Percentiles rank a stretch among this genome's conserved stretches.
Conservation (phyloP, 768 basidiomycete genomes). For the Rhodotorula toruloides region DNA sequence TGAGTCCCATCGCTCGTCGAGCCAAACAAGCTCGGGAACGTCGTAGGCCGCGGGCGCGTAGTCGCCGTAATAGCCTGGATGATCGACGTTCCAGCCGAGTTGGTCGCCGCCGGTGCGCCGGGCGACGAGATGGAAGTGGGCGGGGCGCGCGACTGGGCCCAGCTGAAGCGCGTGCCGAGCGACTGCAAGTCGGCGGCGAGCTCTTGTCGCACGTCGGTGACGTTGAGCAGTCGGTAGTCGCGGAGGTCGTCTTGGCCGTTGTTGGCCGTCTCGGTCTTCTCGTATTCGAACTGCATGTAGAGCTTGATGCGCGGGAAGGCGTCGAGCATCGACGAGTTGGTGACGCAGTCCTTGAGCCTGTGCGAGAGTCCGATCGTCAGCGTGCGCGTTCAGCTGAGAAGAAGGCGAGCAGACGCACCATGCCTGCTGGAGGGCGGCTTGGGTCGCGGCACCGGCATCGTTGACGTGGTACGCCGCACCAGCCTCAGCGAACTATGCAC, state of each 20-base stretch:
- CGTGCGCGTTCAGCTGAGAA: not conserved
- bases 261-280: constrained; percentile 41
- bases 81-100: constrained; percentile 30
- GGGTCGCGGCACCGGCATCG: constrained; percentile 23
- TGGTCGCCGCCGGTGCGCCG: constrained; percentile 31
- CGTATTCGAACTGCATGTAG: constrained; percentile 45
- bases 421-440: constrained; percentile 32
- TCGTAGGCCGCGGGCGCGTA: constrained; percentile 31
- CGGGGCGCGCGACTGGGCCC: constrained; percentile 34
- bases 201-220: constrained; percentile 32
- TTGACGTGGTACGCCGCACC: constrained; percentile 41
- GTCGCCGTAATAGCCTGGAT: constrained; percentile 36
- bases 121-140: constrained; percentile 36
- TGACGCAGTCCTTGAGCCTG: constrained; percentile 41
- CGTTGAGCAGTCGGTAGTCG: constrained; percentile 43
- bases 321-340: constrained; percentile 37
- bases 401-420: constrained; percentile 23
- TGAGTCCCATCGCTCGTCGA: constrained; percentile 28
- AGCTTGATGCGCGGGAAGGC: constrained; percentile 42
- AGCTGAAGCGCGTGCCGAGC: constrained; percentile 34
- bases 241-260: constrained; percentile 32
- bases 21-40: constrained; percentile 37
- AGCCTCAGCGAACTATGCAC: constrained; percentile 39
- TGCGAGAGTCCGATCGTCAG: not conserved
- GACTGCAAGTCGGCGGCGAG: constrained; percentile 33